Conservation (phyloP, 1,139 yeast genomes). For the Lodderomyces theae region DNA sequence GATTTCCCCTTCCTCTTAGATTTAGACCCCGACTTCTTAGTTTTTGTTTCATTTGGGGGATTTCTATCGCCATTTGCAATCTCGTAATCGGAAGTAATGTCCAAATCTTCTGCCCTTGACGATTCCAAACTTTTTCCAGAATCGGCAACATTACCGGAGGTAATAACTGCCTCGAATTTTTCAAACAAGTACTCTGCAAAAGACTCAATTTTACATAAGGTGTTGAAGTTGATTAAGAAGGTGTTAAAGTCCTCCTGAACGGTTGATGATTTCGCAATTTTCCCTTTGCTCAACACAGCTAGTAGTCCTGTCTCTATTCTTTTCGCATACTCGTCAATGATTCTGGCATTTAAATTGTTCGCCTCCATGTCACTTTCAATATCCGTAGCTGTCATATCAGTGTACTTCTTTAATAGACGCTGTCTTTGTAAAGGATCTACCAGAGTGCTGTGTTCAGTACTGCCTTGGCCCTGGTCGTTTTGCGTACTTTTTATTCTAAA, state of each 20-base stretch:
- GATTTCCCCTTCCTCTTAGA: slow-evolving; percentile 21
- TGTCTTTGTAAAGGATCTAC: slow-evolving; percentile 2
- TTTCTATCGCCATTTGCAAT: slow-evolving; percentile 25
- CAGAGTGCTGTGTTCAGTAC: slow-evolving; percentile 5
- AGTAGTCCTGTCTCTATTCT: slow-evolving; percentile 19
- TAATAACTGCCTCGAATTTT: slow-evolving; percentile 24
- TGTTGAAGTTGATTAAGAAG: slow-evolving; percentile 28
- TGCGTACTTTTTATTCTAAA: slow-evolving; percentile 29
- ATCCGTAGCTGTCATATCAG: slow-evolving; percentile 13
- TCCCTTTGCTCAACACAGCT: slow-evolving; percentile 8
- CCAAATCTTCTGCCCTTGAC: slow-evolving; percentile 9
- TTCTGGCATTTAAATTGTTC: slow-evolving; percentile 13
- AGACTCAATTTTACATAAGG: slow-evolving; percentile 30
- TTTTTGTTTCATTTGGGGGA: slow-evolving; percentile 21
- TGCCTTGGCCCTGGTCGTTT: slow-evolving; percentile 9
- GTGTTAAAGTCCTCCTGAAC: slow-evolving; percentile 21
- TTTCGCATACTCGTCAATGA: slow-evolving; percentile 14
- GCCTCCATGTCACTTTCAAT: slow-evolving; percentile 20
- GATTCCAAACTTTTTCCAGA: slow-evolving; percentile 4
- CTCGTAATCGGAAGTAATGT: too few species aligned
- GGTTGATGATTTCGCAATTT: slow-evolving; percentile 5
- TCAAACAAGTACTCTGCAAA: slow-evolving; percentile 29
- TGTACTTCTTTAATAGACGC: slow-evolving; percentile 15
- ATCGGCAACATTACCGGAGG: slow-evolving; percentile 18
- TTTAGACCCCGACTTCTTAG: slow-evolving; percentile 25